Evolutionary conservation across 345 rosid species (phyloP).

Genomic region (Theobroma cacao): DNA sequence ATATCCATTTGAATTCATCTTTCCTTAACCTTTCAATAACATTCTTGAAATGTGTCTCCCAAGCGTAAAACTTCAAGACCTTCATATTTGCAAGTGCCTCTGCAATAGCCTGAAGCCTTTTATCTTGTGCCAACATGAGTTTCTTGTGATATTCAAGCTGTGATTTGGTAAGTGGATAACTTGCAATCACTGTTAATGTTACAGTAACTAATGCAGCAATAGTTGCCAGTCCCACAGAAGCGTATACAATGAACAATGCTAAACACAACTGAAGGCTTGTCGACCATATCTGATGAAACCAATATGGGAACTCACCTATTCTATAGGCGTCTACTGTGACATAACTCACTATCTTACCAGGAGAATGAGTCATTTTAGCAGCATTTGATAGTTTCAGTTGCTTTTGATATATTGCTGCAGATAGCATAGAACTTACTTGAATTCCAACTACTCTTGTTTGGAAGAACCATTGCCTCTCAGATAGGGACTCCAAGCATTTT

Average conservation of each 20-base stretch:
- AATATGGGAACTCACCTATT: constrained; percentile 39
- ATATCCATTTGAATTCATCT: constrained; percentile 38
- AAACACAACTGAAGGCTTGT: constrained; percentile 26
- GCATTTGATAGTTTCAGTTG: constrained; percentile 42
- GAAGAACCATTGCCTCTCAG: constrained; percentile 56
- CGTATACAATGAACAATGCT: constrained; percentile 39
- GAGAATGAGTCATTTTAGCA: constrained; percentile 25
- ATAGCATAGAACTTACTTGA: constrained; percentile 44
- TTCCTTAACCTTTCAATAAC: constrained; percentile 34
- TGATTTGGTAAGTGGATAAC: constrained; percentile 37
- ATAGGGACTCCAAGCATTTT: constrained; percentile 49
- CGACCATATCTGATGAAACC: constrained; percentile 8
- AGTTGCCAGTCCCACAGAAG: constrained; percentile 45
- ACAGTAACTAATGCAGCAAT: constrained; percentile 33
- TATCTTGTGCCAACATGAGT: constrained; percentile 41
- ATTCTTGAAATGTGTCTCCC: constrained; percentile 55
- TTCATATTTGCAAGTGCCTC: constrained; percentile 54
- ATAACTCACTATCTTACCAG: constrained; percentile 34
- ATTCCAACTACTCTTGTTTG: constrained; percentile 44
- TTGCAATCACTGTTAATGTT: constrained; percentile 26
- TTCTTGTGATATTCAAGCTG: constrained; percentile 39
- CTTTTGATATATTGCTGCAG: constrained; percentile 50
- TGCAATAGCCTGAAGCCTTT: constrained; percentile 32
- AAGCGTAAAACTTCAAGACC: constrained; percentile 55
- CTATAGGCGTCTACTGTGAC: constrained; percentile 41